phyloP scores from a whole-genome alignment of 192 early-diverging fungal genomes.

The Coemansia sp. region DNA sequence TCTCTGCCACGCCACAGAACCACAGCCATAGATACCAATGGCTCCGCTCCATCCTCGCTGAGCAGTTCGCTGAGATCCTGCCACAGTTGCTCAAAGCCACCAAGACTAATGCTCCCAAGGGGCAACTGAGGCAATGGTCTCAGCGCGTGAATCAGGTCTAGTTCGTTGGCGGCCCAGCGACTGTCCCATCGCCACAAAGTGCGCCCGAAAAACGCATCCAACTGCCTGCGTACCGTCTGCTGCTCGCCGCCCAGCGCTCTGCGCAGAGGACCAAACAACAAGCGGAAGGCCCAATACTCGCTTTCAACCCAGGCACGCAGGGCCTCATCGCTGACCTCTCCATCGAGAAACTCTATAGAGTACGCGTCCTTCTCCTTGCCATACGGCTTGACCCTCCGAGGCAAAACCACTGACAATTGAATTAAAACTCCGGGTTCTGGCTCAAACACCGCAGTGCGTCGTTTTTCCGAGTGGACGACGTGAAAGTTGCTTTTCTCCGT shows the following conservation, averaged over 20 bases:
- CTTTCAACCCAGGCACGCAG: conserved; percentile 27
- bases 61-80: conserved; percentile 21
- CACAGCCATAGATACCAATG: conserved; percentile 19
- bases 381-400: conserved; percentile 29
- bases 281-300: conserved; percentile 33
- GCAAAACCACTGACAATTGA: conserved; percentile 39
- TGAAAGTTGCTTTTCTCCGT: conserved; percentile 14
- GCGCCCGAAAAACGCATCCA: conserved; percentile 40
- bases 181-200: conserved; percentile 36
- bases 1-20: conserved; percentile 39
- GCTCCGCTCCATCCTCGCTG: background rate
- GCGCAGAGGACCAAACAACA: conserved; percentile 30
- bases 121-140: conserved; percentile 32
- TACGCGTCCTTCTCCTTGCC: conserved; percentile 38
- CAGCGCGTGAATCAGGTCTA: conserved; percentile 29
- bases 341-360: conserved; percentile 44
- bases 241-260: conserved; percentile 1
- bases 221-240: conserved; percentile 23
- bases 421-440: conserved; percentile 35
- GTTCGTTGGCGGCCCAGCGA: conserved; percentile 30
- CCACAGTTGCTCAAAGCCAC: conserved; percentile 48
- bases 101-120: conserved; percentile 39
- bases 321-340: conserved; percentile 27
- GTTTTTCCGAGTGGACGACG: conserved; percentile 43
- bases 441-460: conserved; percentile 36